phyloP scores from a whole-genome alignment of 768 basidiomycete genomes.

The Tylopilus cervinicoccineus region DNA sequence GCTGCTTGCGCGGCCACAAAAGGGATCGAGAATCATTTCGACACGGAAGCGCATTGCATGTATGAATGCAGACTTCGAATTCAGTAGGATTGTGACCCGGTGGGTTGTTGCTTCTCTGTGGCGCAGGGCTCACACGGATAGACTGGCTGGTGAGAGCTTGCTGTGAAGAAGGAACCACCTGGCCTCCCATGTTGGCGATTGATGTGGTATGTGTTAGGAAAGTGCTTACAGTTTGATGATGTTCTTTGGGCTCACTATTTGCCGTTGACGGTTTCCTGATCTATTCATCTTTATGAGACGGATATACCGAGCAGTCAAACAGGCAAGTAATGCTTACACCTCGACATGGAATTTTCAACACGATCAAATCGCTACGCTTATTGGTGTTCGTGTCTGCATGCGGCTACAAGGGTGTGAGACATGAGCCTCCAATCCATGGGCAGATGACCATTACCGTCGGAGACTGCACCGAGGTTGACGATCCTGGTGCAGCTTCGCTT shows the following conservation, averaged over 20 bases:
- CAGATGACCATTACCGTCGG: conserved; percentile 9
- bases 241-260: not conserved
- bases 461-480: not conserved
- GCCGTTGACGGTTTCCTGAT: conserved; percentile 6
- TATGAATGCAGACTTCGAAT: conserved; percentile 26
- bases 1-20: conserved; percentile 21
- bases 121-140: not conserved
- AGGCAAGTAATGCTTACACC: conserved; percentile 11
- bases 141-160: not conserved
- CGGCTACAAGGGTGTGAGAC: conserved; percentile 12
- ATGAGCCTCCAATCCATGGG: not conserved
- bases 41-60: conserved; percentile 20
- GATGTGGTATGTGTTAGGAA: not conserved
- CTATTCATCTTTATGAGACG: conserved; percentile 6
- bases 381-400: conserved; percentile 1
- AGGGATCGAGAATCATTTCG: conserved; percentile 27
- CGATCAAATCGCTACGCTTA: conserved; percentile 20
- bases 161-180: not conserved
- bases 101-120: conserved; percentile 1
- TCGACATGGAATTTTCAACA: conserved; percentile 21
- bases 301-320: not conserved
- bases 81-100: conserved; percentile 4
- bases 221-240: conserved; percentile 13
- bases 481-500: not conserved
- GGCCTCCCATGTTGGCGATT: not conserved